phyloP scores from a whole-genome alignment of 2,329 filamentous ascomycete genomes.

The Xylariaceae sp. region DNA sequence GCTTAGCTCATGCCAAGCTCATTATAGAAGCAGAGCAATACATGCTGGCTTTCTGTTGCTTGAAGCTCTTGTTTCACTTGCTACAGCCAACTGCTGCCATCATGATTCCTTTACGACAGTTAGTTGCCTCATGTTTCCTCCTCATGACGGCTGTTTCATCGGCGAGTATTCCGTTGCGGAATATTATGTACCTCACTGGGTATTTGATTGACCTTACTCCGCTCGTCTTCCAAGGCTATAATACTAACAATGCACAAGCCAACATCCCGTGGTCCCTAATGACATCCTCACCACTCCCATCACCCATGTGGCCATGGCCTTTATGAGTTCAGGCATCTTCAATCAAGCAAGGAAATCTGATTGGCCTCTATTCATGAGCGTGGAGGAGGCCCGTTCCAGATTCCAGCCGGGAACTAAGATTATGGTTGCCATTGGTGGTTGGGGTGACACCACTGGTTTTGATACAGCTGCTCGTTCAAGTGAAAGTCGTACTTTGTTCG shows the following conservation, averaged over 20 bases:
- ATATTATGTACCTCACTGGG: conserved; percentile 32
- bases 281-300: conserved; percentile 36
- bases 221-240: not conserved
- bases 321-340: conserved; percentile 48
- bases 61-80: no score
- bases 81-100: no score
- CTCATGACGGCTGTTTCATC: conserved; percentile 11
- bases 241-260: conserved; percentile 13
- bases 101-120: not conserved
- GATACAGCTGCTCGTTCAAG: conserved; percentile 43
- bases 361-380: conserved; percentile 46
- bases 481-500: conserved; percentile 45
- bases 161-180: conserved; percentile 16
- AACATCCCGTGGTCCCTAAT: conserved; percentile 26
- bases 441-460: conserved; percentile 59
- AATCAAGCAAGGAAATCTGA: conserved; percentile 39
- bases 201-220: conserved; percentile 5
- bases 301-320: conserved; percentile 52
- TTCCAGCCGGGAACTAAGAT: conserved; percentile 53
- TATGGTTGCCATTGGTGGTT: conserved; percentile 62
- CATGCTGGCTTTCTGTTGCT: no score
- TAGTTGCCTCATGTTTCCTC: conserved; percentile 9
- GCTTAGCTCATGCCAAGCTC: no score
- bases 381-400: conserved; percentile 45
- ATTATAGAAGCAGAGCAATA: no score